A percentile compares a stretch with the other conserved stretches of the same genome.
phyloP scores from a whole-genome alignment of 140 eudicot species.

The Senecio squalidus region DNA sequence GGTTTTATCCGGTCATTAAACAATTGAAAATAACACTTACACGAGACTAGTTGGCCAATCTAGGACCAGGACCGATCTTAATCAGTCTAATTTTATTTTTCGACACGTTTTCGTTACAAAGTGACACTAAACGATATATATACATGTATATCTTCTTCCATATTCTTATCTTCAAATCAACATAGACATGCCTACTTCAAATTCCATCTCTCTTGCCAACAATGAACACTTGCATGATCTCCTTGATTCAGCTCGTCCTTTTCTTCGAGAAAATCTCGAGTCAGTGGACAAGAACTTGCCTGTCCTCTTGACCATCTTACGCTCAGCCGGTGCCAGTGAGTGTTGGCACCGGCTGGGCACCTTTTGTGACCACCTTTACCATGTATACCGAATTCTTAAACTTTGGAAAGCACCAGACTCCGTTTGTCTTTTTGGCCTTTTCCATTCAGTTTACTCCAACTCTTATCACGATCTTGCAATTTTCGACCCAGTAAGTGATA shows the following conservation, averaged over 20 bases:
- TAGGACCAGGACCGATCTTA: too few relatives aligned
- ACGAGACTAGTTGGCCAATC: too few relatives aligned
- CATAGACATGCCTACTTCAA: constrained; percentile 16
- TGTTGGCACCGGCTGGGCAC: constrained; percentile 53
- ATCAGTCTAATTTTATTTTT: too few relatives aligned
- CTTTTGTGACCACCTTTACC: constrained; percentile 54
- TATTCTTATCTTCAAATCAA: not conserved
- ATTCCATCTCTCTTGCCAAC: constrained; percentile 1
- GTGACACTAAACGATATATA: not conserved
- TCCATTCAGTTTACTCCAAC: constrained; percentile 81
- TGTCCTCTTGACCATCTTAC: constrained; percentile 19
- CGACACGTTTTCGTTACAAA: not conserved
- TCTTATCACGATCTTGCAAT: constrained; percentile 74
- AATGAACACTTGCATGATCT: constrained; percentile 14
- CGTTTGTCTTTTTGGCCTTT: constrained; percentile 62
- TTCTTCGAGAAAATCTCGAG: constrained; percentile 23
- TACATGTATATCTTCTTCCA: not conserved
- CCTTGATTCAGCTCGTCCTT: constrained; percentile 20
- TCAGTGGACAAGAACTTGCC: constrained; percentile 20
- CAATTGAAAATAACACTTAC: too few relatives aligned
- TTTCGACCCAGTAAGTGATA: constrained; percentile 55
- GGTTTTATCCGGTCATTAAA: too few relatives aligned
- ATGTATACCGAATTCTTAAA: constrained; percentile 56
- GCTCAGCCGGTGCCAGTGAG: constrained; percentile 29
- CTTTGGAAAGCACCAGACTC: constrained; percentile 58